A percentile compares a stretch with the other conserved stretches of the same genome.
Evolutionary conservation across 495 filamentous ascomycete species (phyloP).

Genomic region (Jackrogersella multiformis): DNA sequence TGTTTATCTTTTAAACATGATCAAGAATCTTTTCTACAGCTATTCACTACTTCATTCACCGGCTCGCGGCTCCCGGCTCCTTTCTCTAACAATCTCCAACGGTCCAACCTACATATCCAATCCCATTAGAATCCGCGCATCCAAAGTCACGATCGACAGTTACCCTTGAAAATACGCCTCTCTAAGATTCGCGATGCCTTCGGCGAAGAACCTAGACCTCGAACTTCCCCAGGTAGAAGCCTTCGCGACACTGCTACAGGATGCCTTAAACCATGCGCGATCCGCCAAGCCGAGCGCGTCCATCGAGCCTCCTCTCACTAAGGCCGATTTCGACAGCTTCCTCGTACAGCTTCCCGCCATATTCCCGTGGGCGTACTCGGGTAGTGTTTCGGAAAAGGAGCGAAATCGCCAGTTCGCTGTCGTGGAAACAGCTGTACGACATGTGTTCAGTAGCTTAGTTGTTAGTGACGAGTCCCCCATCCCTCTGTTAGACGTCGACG

Average conservation of each 20-base stretch:
- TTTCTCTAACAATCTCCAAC: no score
- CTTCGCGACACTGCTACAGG: constrained; percentile 64
- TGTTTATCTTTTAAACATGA: constrained; percentile 13
- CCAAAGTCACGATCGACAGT: constrained; percentile 1
- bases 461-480: constrained; percentile 58
- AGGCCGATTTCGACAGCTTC: constrained; percentile 64
- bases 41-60: constrained; percentile 9
- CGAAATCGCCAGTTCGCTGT: constrained; percentile 66
- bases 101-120: neutral
- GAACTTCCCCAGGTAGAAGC: constrained; percentile 65
- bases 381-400: constrained; percentile 35
- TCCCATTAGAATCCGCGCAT: neutral
- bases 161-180: neutral
- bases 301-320: constrained; percentile 81
- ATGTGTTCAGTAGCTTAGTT: constrained; percentile 77
- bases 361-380: constrained; percentile 37
- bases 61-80: no score
- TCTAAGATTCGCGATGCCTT: constrained; percentile 49
- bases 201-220: constrained; percentile 50
- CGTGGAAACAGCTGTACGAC: constrained; percentile 80
- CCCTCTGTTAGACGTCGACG: constrained; percentile 23
- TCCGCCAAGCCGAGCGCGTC: constrained; percentile 69
- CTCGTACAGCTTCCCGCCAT: constrained; percentile 52
- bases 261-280: constrained; percentile 71
- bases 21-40: neutral